Conservation (phyloP, 208 protist genomes). For the Trichomonas tenax region DNA sequence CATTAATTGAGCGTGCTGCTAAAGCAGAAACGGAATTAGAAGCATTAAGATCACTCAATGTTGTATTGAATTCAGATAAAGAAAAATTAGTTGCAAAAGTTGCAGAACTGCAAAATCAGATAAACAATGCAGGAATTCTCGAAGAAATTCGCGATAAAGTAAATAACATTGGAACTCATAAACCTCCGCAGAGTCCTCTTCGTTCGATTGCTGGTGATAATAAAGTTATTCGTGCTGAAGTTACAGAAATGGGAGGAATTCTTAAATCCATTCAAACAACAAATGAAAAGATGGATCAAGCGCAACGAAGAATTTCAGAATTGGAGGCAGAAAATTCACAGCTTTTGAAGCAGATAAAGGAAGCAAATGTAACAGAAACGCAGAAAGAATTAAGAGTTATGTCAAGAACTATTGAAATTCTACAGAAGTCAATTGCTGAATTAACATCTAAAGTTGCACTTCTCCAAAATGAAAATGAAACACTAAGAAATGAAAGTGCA, state of each 20-base stretch:
- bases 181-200: too few species aligned
- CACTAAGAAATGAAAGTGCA: neutral
- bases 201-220: too few species aligned
- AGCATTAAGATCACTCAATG: neutral
- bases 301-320: too few species aligned
- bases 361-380: too few species aligned
- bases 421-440: neutral
- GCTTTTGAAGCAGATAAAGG: too few species aligned
- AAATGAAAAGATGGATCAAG: too few species aligned
- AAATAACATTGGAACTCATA: too few species aligned
- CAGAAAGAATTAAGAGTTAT: neutral
- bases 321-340: too few species aligned
- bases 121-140: neutral
- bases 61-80: neutral
- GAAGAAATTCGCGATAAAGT: too few species aligned
- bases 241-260: too few species aligned
- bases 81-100: neutral
- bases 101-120: neutral
- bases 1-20: neutral
- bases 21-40: neutral
- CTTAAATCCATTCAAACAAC: too few species aligned
- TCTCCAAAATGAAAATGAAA: neutral
- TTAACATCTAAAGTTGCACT: neutral
- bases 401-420: neutral
- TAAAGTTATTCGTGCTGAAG: too few species aligned